Base-by-base conservation (phyloP, 371 early-diverging fungal genomes). In the Choanephora cucurbitarum region DNA sequence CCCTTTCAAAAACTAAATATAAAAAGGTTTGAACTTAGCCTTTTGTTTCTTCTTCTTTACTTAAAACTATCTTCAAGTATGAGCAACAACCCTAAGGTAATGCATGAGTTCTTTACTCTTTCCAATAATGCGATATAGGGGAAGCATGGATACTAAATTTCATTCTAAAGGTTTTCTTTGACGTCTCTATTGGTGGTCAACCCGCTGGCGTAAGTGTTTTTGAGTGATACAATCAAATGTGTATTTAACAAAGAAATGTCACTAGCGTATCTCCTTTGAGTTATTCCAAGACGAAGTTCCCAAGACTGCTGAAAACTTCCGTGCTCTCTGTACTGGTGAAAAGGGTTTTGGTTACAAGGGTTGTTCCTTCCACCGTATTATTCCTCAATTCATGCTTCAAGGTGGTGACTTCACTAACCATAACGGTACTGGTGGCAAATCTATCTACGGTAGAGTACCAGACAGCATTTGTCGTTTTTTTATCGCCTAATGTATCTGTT, bases 301-400 rank as follows among this genome's bases (percentile, higher is more conserved):
- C 53, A 91, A 87, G 69, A 99, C 99, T 18, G 93, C 94, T 21
- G 96, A 98, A 64, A 99, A 99, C 88, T 99, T 99, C 80, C 85
- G 95, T 55, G 82, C 79, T 49, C 74, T 91, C 58, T 91, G 88
- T 78, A 85, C 81, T 66, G 92, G 86, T 63, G 86, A 81, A 77
- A 85, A 81, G 73, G 93, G 73, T 55, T 76, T 60, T 34, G 91
- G 95, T 24, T 99, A 95, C 82, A 91, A 92, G 72, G 89, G 86
- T 67, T 72, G 68, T 31, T 69, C 62, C 18, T 97, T 98, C 88
- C 98, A 97, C 81, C 85, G 97, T 61, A 83, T 95, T 57, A 95
- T 95, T 60, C 88, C 88, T 61, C 66, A 91, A 24, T 99, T 99
- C 81, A 99, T 99, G 97, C 84, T 98, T 41, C 99, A 99, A 78